Percentiles rank a stretch among this genome's conserved stretches.
Evolutionary conservation across 495 filamentous ascomycete genomes (phyloP).

Genomic region (Neurospora cerealis): DNA sequence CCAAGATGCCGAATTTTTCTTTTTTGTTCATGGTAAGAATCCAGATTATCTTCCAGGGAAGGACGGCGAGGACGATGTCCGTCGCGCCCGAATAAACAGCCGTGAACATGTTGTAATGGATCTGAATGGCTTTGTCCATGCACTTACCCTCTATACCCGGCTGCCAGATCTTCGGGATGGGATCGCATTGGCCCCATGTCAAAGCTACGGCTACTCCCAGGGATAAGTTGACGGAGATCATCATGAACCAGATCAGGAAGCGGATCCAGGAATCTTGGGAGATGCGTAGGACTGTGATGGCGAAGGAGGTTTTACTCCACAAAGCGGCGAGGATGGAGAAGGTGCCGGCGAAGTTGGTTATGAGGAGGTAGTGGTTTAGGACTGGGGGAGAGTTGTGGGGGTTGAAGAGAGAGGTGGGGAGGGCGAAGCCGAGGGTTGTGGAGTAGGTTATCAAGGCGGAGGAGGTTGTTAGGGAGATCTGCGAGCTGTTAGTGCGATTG

Average conservation of each 20-base stretch:
- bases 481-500: not conserved
- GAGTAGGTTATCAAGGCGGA: slow-evolving; percentile 61
- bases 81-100: slow-evolving; percentile 21
- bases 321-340: slow-evolving; percentile 25
- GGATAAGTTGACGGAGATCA: slow-evolving; percentile 23
- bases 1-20: slow-evolving; percentile 25
- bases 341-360: slow-evolving; percentile 18
- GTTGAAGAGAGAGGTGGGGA: slow-evolving; percentile 17
- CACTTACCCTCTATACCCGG: slow-evolving; percentile 22
- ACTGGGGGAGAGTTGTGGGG: not conserved
- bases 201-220: slow-evolving; percentile 20
- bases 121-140: slow-evolving; percentile 19
- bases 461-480: slow-evolving; percentile 17
- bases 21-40: slow-evolving; percentile 21
- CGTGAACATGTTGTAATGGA: slow-evolving; percentile 26
- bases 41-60: slow-evolving; percentile 31
- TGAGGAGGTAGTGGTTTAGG: slow-evolving; percentile 16
- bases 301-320: slow-evolving; percentile 28
- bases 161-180: slow-evolving; percentile 22
- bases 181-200: slow-evolving; percentile 27
- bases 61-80: slow-evolving; percentile 25
- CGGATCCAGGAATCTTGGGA: slow-evolving; percentile 20
- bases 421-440: slow-evolving; percentile 21
- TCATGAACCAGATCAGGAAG: slow-evolving; percentile 23
- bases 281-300: slow-evolving; percentile 25